These are phyloP conservation scores for Hirsutella minnesotensis DNA, from an alignment of 2,329 filamentous ascomycete species.

Conservation along the genomic window DNA sequence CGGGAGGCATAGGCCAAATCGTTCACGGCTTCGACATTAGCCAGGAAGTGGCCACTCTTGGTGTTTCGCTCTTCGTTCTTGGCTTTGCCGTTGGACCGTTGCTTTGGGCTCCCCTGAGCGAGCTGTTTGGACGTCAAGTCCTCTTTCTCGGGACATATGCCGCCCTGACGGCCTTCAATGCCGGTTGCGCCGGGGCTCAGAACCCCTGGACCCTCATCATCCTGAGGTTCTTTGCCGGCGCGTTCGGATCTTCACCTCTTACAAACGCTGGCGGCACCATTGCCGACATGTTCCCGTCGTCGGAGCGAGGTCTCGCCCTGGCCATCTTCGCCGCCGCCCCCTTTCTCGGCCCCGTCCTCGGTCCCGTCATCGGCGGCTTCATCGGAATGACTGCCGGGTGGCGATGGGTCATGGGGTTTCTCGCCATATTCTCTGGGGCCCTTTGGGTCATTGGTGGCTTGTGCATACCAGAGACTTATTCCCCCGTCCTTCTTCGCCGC, in stretches of 20 bases:
- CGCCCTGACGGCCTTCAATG: constrained; percentile 41
- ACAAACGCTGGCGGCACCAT: constrained; percentile 57
- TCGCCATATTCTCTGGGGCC: constrained; percentile 39
- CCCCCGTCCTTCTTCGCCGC: constrained; percentile 60
- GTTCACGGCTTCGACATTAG: constrained; percentile 53
- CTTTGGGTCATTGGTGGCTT: constrained; percentile 52
- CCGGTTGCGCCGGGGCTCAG: constrained; percentile 34
- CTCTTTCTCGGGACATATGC: constrained; percentile 27
- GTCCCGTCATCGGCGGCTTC: constrained; percentile 32
- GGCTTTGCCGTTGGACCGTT: constrained; percentile 76
- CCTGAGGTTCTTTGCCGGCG: constrained; percentile 48
- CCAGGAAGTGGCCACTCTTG: constrained; percentile 57
- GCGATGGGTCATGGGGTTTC: constrained; percentile 26
- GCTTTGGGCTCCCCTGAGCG: constrained; percentile 66
- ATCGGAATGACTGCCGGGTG: constrained; percentile 29
- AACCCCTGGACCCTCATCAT: constrained; percentile 52
- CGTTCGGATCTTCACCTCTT: constrained; percentile 50
- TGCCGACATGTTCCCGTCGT: constrained; percentile 48
- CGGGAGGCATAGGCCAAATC: constrained; percentile 59
- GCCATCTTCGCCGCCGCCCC: constrained; percentile 53
- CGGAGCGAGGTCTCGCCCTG: constrained; percentile 50
- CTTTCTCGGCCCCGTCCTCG: constrained; percentile 43
- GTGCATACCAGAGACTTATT: constrained; percentile 73
- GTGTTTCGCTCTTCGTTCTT: constrained; percentile 58
- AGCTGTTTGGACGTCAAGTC: constrained; percentile 46